Base-by-base conservation (phyloP, 768 basidiomycete genomes). In the Hortiboletus flavorubellus region DNA sequence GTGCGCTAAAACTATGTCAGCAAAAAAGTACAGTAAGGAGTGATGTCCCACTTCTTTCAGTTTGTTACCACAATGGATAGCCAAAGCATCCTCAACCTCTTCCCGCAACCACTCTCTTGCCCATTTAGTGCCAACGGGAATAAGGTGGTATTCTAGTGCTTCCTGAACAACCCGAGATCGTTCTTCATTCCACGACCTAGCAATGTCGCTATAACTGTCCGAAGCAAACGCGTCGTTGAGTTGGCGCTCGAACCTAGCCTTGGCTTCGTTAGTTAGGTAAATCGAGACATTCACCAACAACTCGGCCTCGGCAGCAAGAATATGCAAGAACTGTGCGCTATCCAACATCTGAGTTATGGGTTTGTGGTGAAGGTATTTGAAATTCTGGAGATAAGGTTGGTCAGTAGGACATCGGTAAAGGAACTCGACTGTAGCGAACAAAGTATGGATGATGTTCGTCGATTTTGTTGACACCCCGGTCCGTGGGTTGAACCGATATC, bases 341-440 rank as follows among this genome's bases (percentile, higher is more conserved):
- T 85, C 79, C 38, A 85, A 63, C 83, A 96, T 86, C 5, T 85
- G 80, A 30, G 69, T 68, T 31, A 93, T 79, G 26, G 83, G 84
- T 65, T 97, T 98, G 56, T 87, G 79, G 29, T 79, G 75, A 30
- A 98, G 80, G 73, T 98, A 98, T 78, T 98, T 98, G 82, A 98
- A 98, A 63, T 84, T 86, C 96, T 99, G 35, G 40, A 40, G 45
- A 34, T 37, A 45, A 41, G 6, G 18, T 46, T 39, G 29, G 38
- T 68, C 34, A 60, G 55, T 18, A 41, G 6, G 29, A 42, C 30
- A 29, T 10, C 26, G 48, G 38, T 51, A 29, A 33, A 40, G 45
- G 2, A 12, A 49, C 46, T 26, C 45, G 12, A 30, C 12, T 30
- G 42, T 15, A 30, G 77, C 88, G 53, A 68, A 89, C 89, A 58